Conservation (phyloP, 805 yeast species). For the Saccharomyces jurei region DNA sequence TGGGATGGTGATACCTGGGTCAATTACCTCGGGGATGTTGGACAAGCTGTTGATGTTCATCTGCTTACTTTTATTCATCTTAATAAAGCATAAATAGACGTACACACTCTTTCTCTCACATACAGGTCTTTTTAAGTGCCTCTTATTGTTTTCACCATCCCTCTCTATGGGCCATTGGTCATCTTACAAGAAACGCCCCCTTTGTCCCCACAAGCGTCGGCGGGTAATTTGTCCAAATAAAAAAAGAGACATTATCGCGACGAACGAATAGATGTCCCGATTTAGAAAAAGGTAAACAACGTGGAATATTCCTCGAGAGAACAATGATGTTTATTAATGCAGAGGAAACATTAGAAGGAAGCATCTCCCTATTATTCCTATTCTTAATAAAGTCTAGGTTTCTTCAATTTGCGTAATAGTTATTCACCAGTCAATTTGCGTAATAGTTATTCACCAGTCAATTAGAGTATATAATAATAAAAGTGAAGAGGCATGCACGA, state of each 20-base stretch:
- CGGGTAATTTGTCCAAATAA: neutral
- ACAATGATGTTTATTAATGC: neutral
- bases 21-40: conserved; percentile 26
- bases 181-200: neutral
- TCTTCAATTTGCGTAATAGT: neutral
- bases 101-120: neutral
- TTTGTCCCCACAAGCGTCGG: neutral
- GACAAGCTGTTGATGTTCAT: conserved; percentile 6
- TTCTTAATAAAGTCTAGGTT: neutral
- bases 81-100: neutral
- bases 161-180: neutral
- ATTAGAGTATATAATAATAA: neutral
- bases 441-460: neutral
- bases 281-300: conserved; percentile 4
- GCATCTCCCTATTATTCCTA: neutral
- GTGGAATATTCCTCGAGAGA: neutral
- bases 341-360: neutral
- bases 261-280: conserved; percentile 1
- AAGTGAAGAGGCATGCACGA: neutral
- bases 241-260: neutral
- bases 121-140: neutral
- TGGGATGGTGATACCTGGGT: conserved; percentile 30
- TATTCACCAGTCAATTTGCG: neutral
- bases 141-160: neutral
- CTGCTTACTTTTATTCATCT: conserved; percentile 9